Conservation (phyloP, 352 stramenopile species). For the Phytophthora europaea region DNA sequence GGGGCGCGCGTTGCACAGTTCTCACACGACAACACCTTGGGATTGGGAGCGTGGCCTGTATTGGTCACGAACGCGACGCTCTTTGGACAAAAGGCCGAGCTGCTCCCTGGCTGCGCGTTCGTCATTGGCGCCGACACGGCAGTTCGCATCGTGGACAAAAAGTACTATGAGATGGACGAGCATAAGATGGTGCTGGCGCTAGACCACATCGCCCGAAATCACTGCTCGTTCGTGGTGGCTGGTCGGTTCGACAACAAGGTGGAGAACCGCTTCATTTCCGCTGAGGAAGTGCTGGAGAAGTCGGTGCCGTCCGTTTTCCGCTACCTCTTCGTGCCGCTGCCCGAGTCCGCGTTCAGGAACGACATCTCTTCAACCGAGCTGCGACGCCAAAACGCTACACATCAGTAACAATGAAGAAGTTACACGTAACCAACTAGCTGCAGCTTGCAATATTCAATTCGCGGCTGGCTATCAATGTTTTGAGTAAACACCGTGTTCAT, state of each 20-base stretch:
- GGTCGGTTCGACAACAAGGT: conserved; percentile 77
- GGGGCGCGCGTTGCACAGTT: conserved; percentile 69
- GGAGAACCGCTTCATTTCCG: conserved; percentile 59
- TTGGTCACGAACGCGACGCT: conserved; percentile 82
- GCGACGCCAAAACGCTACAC: conserved; percentile 40
- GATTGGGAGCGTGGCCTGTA: conserved; percentile 62
- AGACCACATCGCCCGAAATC: conserved; percentile 63
- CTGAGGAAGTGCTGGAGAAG: conserved; percentile 61
- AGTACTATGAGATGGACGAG: conserved; percentile 89
- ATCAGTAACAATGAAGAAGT: too few relatives aligned
- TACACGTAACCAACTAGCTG: background rate
- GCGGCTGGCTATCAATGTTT: background rate
- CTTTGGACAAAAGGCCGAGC: conserved; percentile 84
- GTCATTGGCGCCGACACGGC: conserved; percentile 92
- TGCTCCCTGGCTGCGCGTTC: conserved; percentile 85
- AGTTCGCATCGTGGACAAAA: conserved; percentile 89
- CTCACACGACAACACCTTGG: conserved; percentile 6
- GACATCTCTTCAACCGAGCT: conserved; percentile 92
- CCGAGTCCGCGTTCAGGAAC: conserved; percentile 82
- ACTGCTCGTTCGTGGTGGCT: conserved; percentile 90
- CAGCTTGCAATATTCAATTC: conserved; percentile 19
- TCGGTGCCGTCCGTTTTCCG: conserved; percentile 58
- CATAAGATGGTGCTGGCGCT: conserved; percentile 84
- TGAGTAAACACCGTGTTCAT: conserved; percentile 40
- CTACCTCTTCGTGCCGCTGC: conserved; percentile 76